Conservation (phyloP, 257 asterid genomes). For the Solanum chiquidenum region DNA sequence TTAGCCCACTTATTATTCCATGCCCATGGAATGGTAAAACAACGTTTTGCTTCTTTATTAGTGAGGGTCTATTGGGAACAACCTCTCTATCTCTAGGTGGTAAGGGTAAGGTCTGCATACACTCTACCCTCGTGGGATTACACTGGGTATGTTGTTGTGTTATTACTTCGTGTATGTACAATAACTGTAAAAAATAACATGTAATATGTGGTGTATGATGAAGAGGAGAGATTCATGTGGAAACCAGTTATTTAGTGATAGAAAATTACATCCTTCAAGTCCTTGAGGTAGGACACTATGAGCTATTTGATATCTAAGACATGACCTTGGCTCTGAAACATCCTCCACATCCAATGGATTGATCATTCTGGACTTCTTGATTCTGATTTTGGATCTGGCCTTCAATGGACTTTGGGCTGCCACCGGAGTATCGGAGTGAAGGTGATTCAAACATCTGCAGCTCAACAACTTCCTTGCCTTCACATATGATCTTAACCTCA, state of each 20-base stretch:
- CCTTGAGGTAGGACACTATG: neutral
- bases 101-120: neutral
- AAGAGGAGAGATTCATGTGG: neutral
- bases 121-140: neutral
- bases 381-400: neutral
- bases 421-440: neutral
- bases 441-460: neutral
- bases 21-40: neutral
- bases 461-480: neutral
- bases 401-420: slow-evolving; percentile 5
- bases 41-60: neutral
- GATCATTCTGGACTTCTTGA: neutral
- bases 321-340: slow-evolving; percentile 21
- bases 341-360: slow-evolving; percentile 17
- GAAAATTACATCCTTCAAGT: neutral
- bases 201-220: neutral
- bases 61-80: neutral
- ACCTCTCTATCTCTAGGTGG: neutral
- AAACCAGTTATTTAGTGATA: neutral
- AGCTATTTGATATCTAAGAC: neutral
- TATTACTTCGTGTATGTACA: neutral
- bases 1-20: neutral
- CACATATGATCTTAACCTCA: neutral
- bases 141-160: neutral
- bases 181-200: neutral